Conservation (phyloP, 208 protist species). For the Acanthamoeba lenticulata region DNA sequence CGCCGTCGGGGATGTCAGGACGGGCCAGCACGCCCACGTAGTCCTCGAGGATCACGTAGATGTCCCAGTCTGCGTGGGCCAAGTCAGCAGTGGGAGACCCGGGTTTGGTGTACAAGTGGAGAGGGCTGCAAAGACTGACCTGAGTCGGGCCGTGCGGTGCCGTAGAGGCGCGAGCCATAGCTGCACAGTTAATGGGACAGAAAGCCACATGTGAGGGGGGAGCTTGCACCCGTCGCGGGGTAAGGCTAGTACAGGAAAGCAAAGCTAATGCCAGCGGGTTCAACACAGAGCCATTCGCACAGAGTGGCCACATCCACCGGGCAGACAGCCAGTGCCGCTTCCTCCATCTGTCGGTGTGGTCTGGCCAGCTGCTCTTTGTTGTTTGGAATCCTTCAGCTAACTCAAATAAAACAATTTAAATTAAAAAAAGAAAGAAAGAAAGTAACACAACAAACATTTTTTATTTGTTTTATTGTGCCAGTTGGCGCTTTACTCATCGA, state of each 20-base stretch:
- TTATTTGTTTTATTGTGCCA: too few species aligned
- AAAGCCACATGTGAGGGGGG: neutral
- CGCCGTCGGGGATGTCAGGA: neutral
- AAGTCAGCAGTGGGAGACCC: neutral
- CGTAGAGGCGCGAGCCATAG: slow-evolving; percentile 21
- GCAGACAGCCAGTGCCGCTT: neutral
- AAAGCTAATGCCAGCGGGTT: neutral
- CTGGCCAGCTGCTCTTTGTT: neutral
- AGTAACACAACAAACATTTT: too few species aligned
- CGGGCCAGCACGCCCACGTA: neutral
- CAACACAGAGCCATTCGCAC: neutral
- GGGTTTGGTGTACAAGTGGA: too few species aligned
- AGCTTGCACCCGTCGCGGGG: neutral
- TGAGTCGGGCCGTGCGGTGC: neutral
- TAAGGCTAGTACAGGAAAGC: neutral
- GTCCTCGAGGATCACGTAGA: neutral
- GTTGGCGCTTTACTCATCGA: too few species aligned
- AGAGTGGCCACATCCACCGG: neutral
- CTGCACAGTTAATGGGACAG: neutral
- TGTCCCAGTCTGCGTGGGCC: neutral
- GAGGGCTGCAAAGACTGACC: neutral
- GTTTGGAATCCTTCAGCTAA: too few species aligned
- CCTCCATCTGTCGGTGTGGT: neutral
- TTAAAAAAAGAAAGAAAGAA: too few species aligned
- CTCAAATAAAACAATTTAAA: too few species aligned